These are phyloP conservation scores for Isatis lusitanica DNA, from an alignment of 441 rosid genomes.

Conservation along the genomic window DNA sequence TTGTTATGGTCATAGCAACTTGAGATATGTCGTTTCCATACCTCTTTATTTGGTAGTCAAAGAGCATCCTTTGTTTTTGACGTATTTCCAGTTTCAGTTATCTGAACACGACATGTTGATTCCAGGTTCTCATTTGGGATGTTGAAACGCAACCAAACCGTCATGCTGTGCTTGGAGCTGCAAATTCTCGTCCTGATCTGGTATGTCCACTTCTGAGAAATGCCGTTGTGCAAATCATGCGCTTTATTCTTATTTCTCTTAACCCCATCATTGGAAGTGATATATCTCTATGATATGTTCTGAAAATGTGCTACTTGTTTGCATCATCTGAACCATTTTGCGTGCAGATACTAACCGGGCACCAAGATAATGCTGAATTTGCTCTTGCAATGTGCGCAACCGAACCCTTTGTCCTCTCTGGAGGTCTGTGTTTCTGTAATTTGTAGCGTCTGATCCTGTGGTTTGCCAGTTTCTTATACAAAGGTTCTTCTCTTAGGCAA, in stretches of 20 bases:
- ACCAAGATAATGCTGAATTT: slow-evolving; percentile 97
- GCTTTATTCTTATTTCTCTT: neutral
- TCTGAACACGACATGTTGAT: neutral
- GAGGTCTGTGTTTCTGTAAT: slow-evolving; percentile 61
- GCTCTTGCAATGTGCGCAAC: slow-evolving; percentile 99
- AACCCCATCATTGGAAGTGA: neutral
- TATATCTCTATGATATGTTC: neutral
- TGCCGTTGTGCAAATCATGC: neutral
- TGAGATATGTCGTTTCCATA: neutral
- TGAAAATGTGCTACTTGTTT: neutral
- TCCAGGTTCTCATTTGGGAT: slow-evolving; percentile 97
- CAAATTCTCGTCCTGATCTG: slow-evolving; percentile 93
- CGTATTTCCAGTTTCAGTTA: neutral
- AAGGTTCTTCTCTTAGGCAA: slow-evolving; percentile 62
- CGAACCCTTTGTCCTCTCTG: slow-evolving; percentile 97
- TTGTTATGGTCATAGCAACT: neutral
- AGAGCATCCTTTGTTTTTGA: slow-evolving; percentile 1
- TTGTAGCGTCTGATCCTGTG: neutral
- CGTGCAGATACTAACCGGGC: slow-evolving; percentile 91
- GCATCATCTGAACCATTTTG: slow-evolving; percentile 17
- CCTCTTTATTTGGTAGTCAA: slow-evolving; percentile 14
- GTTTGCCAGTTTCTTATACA: slow-evolving; percentile 26
- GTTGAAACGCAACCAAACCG: slow-evolving; percentile 97
- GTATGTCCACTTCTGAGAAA: slow-evolving; percentile 38
- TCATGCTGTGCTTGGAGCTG: slow-evolving; percentile 91